phyloP scores from a whole-genome alignment of 495 filamentous ascomycete species.

The Lasiosphaeria hispida region DNA sequence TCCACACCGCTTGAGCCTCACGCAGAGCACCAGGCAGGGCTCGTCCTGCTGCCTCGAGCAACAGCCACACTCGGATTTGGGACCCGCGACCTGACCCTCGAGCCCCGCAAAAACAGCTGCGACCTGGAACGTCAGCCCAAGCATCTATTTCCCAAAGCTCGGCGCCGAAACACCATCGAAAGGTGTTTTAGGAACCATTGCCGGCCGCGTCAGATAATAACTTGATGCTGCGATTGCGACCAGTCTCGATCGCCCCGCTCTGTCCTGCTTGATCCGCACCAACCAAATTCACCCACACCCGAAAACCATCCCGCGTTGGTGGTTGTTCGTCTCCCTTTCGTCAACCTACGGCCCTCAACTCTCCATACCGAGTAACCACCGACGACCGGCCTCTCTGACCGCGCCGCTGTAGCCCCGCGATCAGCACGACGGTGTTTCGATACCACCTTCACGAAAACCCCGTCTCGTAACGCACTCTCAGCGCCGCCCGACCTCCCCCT shows the following conservation, averaged over 20 bases:
- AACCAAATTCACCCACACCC: not conserved
- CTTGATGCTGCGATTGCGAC: constrained; percentile 2
- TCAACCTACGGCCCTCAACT: not conserved
- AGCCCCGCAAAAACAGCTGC: constrained; percentile 25
- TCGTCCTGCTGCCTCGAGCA: not conserved
- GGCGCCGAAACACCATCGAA: constrained; percentile 15
- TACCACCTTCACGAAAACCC: no score
- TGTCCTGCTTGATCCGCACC: not conserved
- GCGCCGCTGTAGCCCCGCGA: not conserved
- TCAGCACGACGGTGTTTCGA: not conserved
- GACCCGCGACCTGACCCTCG: constrained; percentile 7
- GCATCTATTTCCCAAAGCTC: constrained; percentile 17
- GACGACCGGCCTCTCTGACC: not conserved
- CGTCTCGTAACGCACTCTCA: no score
- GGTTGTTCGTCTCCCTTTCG: not conserved
- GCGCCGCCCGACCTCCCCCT: no score
- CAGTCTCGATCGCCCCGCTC: constrained; percentile 4
- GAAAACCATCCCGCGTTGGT: not conserved
- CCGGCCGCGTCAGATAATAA: constrained; percentile 2
- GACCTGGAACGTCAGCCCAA: constrained; percentile 20
- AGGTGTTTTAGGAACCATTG: not conserved
- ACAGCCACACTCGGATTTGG: not conserved
- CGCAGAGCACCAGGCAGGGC: not conserved
- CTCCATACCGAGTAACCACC: not conserved
- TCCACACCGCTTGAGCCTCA: constrained; percentile 7